Evolutionary conservation across 768 basidiomycete species (phyloP).

Genomic region (Tephrocybe sp.): DNA sequence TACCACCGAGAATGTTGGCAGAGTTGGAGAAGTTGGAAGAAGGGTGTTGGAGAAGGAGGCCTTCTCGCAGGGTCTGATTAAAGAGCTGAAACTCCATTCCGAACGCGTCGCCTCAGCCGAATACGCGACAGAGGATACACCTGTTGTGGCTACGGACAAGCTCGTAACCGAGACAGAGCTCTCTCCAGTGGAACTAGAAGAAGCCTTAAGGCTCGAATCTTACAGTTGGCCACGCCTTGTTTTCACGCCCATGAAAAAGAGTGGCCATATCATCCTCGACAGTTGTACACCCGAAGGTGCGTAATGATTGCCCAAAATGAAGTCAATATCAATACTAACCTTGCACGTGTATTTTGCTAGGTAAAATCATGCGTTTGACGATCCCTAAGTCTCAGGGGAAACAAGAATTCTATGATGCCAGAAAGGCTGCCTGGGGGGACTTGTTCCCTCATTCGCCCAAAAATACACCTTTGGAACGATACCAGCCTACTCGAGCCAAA

Average conservation of each 20-base stretch:
- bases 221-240: slow-evolving; percentile 90
- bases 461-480: slow-evolving; percentile 68
- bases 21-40: slow-evolving; percentile 54
- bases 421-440: slow-evolving; percentile 94
- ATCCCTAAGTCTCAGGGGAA: slow-evolving; percentile 95
- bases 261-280: slow-evolving; percentile 91
- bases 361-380: slow-evolving; percentile 88
- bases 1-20: slow-evolving; percentile 39
- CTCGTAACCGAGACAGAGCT: slow-evolving; percentile 10
- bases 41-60: slow-evolving; percentile 39
- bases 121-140: slow-evolving; percentile 7
- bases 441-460: slow-evolving; percentile 90
- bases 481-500: slow-evolving; percentile 36
- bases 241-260: slow-evolving; percentile 88
- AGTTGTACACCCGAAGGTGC: slow-evolving; percentile 81
- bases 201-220: slow-evolving; percentile 67
- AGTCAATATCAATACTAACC: slow-evolving; percentile 3
- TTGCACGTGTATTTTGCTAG: slow-evolving; percentile 37
- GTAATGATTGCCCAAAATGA: slow-evolving; percentile 12
- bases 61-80: slow-evolving; percentile 27
- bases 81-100: slow-evolving; percentile 41
- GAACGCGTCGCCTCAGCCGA: slow-evolving; percentile 24
- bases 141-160: slow-evolving; percentile 10
- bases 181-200: slow-evolving; percentile 41
- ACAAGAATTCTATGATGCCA: slow-evolving; percentile 91